Conservation (phyloP, 495 filamentous ascomycete genomes). For the Tirmania nivea region DNA sequence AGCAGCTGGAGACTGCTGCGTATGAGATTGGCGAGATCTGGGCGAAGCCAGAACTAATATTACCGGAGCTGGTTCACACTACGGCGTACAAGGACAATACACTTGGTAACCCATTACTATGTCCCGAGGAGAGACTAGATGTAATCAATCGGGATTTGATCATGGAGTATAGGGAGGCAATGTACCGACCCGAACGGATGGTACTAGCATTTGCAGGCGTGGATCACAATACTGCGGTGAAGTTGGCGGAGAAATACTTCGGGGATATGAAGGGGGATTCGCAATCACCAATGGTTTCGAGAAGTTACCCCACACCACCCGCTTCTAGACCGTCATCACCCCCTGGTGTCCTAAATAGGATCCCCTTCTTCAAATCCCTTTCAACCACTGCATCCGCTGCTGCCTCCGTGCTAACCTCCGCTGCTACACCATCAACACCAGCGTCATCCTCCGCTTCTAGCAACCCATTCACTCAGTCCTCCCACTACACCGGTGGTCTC, state of each 20-base stretch:
- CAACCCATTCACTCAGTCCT: constrained; percentile 37
- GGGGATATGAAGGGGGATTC: constrained; percentile 53
- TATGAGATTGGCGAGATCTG: constrained; percentile 97
- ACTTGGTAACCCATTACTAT: constrained; percentile 77
- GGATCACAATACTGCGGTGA: constrained; percentile 56
- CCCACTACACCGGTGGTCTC: constrained; percentile 88
- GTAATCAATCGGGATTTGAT: constrained; percentile 57
- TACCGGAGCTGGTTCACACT: constrained; percentile 87
- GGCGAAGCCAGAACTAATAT: constrained; percentile 87
- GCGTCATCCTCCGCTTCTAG: constrained; percentile 26
- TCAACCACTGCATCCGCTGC: constrained; percentile 45
- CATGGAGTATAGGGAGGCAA: constrained; percentile 55
- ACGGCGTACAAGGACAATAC: constrained; percentile 91
- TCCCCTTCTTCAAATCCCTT: constrained; percentile 85
- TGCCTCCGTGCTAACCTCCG: constrained; percentile 29
- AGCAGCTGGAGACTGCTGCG: constrained; percentile 72
- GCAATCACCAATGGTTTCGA: constrained; percentile 6
- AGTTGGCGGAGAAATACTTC: constrained; percentile 63
- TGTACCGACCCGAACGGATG: constrained; percentile 74
- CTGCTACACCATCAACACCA: constrained; percentile 9
- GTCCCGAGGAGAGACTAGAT: constrained; percentile 59
- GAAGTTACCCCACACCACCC: constrained; percentile 9
- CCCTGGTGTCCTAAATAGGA: constrained; percentile 46
- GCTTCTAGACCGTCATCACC: constrained; percentile 26
- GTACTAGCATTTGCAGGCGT: constrained; percentile 93